Evolutionary conservation across 345 rosid genomes (phyloP).

Genomic region (Dipteronia dyeriana): DNA sequence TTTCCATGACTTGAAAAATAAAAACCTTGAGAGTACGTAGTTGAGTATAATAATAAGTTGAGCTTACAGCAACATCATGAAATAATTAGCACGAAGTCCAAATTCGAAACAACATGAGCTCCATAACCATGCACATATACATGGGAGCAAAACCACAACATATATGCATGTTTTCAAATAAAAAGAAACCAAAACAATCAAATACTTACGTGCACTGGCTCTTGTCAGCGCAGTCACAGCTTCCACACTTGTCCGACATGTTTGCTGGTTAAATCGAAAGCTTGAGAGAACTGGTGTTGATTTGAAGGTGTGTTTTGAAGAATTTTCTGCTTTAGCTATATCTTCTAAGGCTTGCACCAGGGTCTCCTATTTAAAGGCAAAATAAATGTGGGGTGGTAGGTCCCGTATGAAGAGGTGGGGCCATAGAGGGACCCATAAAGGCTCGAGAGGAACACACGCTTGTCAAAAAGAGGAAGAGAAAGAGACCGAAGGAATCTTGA

Average conservation of each 20-base stretch:
- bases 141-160: not conserved
- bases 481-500: conserved; percentile 42
- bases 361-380: conserved; percentile 47
- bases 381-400: not conserved
- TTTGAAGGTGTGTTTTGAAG: not conserved
- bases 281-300: not conserved
- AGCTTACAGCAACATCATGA: not conserved
- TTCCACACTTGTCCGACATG: conserved; percentile 74
- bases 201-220: conserved; percentile 68
- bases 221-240: conserved; percentile 82
- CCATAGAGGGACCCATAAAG: not conserved
- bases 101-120: not conserved
- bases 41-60: too few relatives aligned
- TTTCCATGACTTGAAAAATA: not conserved
- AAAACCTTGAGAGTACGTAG: not conserved
- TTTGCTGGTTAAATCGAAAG: not conserved
- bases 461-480: not conserved
- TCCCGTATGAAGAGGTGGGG: not conserved
- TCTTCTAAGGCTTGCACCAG: not conserved
- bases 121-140: not conserved
- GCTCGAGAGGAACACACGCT: conserved; percentile 56
- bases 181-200: not conserved
- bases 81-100: not conserved
- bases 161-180: not conserved
- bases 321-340: conserved; percentile 22